Base-by-base conservation (phyloP, 2,329 filamentous ascomycete genomes). In the Xylaria sp. region DNA sequence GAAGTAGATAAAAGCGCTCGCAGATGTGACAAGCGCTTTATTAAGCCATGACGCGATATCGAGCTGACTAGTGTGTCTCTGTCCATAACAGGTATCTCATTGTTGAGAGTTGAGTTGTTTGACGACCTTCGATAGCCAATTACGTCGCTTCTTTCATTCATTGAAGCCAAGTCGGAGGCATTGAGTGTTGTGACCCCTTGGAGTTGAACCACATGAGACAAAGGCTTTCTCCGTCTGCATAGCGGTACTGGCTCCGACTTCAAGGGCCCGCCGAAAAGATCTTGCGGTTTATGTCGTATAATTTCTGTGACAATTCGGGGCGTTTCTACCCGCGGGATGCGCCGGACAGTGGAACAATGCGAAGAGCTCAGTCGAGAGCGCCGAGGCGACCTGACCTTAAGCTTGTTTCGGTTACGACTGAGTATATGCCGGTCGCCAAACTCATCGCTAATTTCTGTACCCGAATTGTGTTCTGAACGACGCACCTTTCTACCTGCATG, bases 21-120 rank as follows among this genome's bases (percentile, higher is more conserved):
- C 54, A 78, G 56, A 37, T 77, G 75, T 41, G 76, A 76, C 28
- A 77, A 65, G 46, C 72, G 72, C 44, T 72, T 77, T 55, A 72
- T 73, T 54, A 79, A 71, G 10, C 73, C 70, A 48, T 54, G 75
- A 39, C 68, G 56, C 6, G 72, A 70, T 20, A 67, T 70, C 34
- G 41, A 48, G 56, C 63, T 60, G 7, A 69, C 68, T 46, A 62
- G 54, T 10, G 44, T 51, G 18, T 66, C 58, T 39, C 55, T 48
- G 50, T 66, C 54, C 37, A 66, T 44, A 51, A 58, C 46, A 55
- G 62, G 58, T 41, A 67, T 8, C 51, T 66, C 71, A n/a, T 52
- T 66, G 28, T 62, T 65, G 5, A 48, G 28, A 23, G 55, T 60
- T 23, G 62, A 39, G 41, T 51, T 46, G 5, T 60, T 60, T 32